A percentile compares a stretch with the other conserved stretches of the same genome.
phyloP scores from a whole-genome alignment of 495 filamentous ascomycete genomes.

The Penicillium waksmanii region DNA sequence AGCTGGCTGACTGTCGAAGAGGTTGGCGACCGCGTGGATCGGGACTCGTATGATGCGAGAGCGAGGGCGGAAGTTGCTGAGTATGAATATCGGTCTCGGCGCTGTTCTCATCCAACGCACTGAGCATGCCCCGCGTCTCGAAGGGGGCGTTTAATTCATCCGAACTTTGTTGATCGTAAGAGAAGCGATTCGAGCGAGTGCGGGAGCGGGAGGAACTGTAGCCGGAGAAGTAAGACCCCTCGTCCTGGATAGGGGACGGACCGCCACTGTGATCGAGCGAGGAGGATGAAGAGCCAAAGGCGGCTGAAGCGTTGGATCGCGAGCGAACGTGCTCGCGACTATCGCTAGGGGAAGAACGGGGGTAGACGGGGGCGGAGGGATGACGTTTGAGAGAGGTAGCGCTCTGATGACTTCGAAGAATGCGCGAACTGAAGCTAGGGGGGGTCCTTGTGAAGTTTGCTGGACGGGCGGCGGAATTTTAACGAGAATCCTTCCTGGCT shows the following conservation, averaged over 20 bases:
- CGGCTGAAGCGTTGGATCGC: constrained; percentile 51
- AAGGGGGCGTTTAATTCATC: constrained; percentile 74
- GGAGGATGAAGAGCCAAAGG: constrained; percentile 56
- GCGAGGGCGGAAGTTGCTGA: constrained; percentile 53
- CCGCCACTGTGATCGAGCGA: constrained; percentile 52
- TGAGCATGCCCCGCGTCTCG: constrained; percentile 70
- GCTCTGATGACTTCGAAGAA: constrained; percentile 51
- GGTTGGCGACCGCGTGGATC: constrained; percentile 57
- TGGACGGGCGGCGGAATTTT: constrained; percentile 52
- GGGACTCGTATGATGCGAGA: constrained; percentile 60
- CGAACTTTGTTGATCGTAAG: constrained; percentile 64
- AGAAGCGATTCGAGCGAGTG: constrained; percentile 47
- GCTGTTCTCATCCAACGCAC: constrained; percentile 61
- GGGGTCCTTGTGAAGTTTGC: constrained; percentile 54
- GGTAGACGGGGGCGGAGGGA: constrained; percentile 67
- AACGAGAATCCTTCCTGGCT: constrained; percentile 49
- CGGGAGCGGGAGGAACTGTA: constrained; percentile 36
- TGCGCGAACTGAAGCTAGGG: constrained; percentile 47
- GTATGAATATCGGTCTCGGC: constrained; percentile 51
- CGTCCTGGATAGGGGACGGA: constrained; percentile 53
- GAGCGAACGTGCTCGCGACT: constrained; percentile 54
- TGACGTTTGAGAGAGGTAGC: constrained; percentile 63
- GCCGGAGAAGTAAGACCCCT: constrained; percentile 35
- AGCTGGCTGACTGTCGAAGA: constrained; percentile 81
- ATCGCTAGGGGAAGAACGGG: constrained; percentile 44